Conservation (phyloP, 352 stramenopile species). For the Pythium coloratum region DNA sequence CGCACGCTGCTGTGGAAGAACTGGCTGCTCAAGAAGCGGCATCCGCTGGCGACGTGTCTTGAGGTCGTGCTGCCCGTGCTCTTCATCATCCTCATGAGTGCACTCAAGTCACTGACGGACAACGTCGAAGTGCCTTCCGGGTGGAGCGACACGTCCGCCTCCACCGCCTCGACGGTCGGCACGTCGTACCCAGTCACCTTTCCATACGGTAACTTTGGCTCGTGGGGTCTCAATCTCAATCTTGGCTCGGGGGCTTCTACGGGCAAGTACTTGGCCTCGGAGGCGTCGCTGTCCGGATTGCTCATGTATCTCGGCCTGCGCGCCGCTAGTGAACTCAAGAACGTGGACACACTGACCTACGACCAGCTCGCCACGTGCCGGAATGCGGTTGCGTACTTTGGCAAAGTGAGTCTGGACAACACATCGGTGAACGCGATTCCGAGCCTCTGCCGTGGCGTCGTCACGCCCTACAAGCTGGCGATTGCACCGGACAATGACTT, state of each 20-base stretch:
- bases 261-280: not conserved
- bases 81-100: constrained; percentile 65
- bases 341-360: constrained; percentile 1
- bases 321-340: not conserved
- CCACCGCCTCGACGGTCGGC: constrained; percentile 13
- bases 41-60: constrained; percentile 46
- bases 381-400: not conserved
- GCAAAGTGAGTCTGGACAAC: constrained; percentile 22
- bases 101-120: constrained; percentile 50
- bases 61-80: constrained; percentile 64
- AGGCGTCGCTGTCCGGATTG: constrained; percentile 1
- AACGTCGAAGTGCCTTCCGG: constrained; percentile 58
- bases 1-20: constrained; percentile 75
- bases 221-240: not conserved
- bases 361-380: not conserved
- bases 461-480: constrained; percentile 36
- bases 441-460: constrained; percentile 17
- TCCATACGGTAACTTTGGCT: not conserved
- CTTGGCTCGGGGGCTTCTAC: not conserved
- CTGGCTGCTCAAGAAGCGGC: constrained; percentile 70
- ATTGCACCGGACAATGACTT: constrained; percentile 41
- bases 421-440: constrained; percentile 30
- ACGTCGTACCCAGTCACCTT: constrained; percentile 28
- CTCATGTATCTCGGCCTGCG: constrained; percentile 6
- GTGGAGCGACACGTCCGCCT: constrained; percentile 42